Evolutionary conservation across 768 basidiomycete species (phyloP), one percentile per base, ranked within the genome.

Genomic region (Amanita exitialis): DNA sequence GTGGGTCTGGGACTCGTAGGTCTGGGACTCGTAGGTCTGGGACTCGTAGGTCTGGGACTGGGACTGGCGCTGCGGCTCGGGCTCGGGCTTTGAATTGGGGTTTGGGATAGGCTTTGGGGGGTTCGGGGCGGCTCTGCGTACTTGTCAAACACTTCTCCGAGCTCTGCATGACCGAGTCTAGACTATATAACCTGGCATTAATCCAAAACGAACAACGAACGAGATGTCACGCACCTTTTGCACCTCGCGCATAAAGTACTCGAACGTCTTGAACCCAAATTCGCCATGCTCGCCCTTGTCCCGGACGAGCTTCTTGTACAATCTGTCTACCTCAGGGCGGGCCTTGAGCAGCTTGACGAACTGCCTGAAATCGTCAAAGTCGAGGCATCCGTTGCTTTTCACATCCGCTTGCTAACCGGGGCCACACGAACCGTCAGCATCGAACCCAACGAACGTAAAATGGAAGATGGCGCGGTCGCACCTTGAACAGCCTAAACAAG

Each of bases 341-440:
- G 76, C 72, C 62, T 92, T 94, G 51, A 96, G 75, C 28, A 81
- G 64, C 59, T 84, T 87, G 55, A 94, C 86, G 54, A 98, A 91
- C 10, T 68, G 71, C 56, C 86, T 83, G 63, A 95, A 97, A 51
- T 82, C 84, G 1, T 71, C 55, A 59, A 91, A 92, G 62, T 90
- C 80, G 28, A 96, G 78, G 54, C 75, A 79, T 0, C 77, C 78
- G 1, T 71, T 71, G 1, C 67, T 64, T 45, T 74, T 64, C 2
- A 65, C 62, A 63, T 92, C 88, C 7, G 83, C 81, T 66, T 76
- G 72, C 88, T 90, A 57, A 20, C 36, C 36, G 27, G 20, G 15
- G n/a, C 32, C 25, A 25, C 25, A 25, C 10, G 27, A 28, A 28
- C 1, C 4, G 44, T 16, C 37, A 41, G 25, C 7, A 9, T 44